Conservation (phyloP, 768 basidiomycete species). For the Phaeotremella fagi region DNA sequence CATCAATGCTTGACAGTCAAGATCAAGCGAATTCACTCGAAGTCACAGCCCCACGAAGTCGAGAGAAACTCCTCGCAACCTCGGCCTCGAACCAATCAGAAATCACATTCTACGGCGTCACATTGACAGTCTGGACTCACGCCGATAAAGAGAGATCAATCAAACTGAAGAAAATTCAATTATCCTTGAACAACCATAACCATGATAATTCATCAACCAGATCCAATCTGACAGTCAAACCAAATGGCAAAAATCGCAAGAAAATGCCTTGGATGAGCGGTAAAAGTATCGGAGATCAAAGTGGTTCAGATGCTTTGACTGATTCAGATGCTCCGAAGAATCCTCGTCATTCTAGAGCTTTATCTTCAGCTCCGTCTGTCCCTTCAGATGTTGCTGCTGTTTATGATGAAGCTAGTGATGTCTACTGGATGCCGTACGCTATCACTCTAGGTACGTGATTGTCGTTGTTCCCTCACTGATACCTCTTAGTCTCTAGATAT, state of each 20-base stretch:
- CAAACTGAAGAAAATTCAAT: conserved; percentile 25
- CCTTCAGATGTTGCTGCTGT: conserved; percentile 22
- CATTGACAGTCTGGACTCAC: conserved; percentile 91
- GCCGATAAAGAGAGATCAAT: conserved; percentile 80
- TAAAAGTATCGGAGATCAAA: not conserved
- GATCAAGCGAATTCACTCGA: not conserved
- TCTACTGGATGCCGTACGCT: conserved; percentile 89
- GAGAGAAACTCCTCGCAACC: not conserved
- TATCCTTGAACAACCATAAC: not conserved
- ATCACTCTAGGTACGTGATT: conserved; percentile 54
- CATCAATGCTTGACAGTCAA: not conserved
- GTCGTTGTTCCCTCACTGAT: conserved; percentile 7
- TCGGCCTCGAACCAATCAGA: too few species aligned
- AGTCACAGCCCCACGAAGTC: not conserved
- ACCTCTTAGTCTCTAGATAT: conserved; percentile 74
- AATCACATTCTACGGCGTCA: conserved; percentile 81
- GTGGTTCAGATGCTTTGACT: not conserved
- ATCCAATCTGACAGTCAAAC: not conserved
- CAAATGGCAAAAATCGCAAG: not conserved
- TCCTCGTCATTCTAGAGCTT: not conserved
- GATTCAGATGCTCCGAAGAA: conserved; percentile 8
- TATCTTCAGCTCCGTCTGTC: conserved; percentile 11
- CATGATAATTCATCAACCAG: not conserved
- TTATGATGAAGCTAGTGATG: conserved; percentile 29
- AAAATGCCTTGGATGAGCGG: conserved; percentile 7